Percentiles rank a stretch among this genome's conserved stretches.
Evolutionary conservation across 495 filamentous ascomycete species (phyloP).

Genomic region (Neurospora pannonica): DNA sequence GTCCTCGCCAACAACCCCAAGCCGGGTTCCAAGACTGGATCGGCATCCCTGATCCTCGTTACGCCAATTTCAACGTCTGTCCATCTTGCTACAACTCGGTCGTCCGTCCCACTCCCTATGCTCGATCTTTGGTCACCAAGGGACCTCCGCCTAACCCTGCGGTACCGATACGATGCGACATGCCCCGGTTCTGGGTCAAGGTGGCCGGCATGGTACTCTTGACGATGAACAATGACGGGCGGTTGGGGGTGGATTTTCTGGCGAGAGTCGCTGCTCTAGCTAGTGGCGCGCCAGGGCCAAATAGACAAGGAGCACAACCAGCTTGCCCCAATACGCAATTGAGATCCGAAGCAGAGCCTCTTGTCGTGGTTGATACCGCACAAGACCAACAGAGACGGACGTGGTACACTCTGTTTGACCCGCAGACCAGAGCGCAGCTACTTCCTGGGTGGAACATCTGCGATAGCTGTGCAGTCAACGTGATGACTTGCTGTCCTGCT

Average conservation of each 20-base stretch:
- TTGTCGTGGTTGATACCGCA: neutral
- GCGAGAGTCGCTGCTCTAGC: neutral
- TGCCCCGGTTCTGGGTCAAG: constrained; percentile 7
- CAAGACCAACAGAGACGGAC: neutral
- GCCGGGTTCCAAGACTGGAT: constrained; percentile 4
- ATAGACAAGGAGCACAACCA: neutral
- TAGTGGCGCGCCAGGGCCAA: neutral
- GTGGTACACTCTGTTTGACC: constrained; percentile 4
- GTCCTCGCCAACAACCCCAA: constrained; percentile 6
- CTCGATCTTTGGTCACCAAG: constrained; percentile 5
- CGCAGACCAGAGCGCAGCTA: neutral
- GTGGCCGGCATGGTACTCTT: constrained; percentile 3
- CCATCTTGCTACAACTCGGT: constrained; percentile 1
- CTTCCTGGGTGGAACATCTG: constrained; percentile 5
- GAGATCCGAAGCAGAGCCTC: neutral
- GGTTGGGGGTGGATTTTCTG: neutral
- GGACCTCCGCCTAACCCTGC: neutral
- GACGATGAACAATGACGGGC: constrained; percentile 7
- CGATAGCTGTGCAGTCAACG: neutral
- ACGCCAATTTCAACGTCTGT: constrained; percentile 5
- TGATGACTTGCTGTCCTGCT: constrained; percentile 6
- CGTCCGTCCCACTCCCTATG: constrained; percentile 5
- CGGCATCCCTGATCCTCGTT: neutral
- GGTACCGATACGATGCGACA: constrained; percentile 5
- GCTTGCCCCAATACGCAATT: constrained; percentile 1